Base-by-base conservation (phyloP, 805 yeast species). In the Candida montana region DNA sequence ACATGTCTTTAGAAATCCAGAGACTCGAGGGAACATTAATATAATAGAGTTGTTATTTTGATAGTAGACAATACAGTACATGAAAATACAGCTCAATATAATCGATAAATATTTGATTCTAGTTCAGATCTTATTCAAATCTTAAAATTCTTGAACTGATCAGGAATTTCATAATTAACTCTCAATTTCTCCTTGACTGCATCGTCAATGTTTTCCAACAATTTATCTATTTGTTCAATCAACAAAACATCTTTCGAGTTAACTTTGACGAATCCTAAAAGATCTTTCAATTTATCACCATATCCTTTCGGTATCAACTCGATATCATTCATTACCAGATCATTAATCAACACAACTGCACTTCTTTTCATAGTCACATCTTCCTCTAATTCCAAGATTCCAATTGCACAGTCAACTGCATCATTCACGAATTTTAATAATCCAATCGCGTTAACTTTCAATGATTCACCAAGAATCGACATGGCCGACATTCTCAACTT, bases 401-500 rank as follows among this genome's bases (percentile, higher is more conserved):
- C 95, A 26, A 84, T 58, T 0, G 86, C 78, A 55, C 95, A 80
- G 54, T 89, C 96, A 33, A 86, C 61, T 8, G 82, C 71, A 38
- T 81, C 83, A 1, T 59, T 56, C 10, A 88, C 61, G 43, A 69
- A 64, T 1, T 59, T 53, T 0, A 65, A 31, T 1, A 87, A 52
- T 0, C 83, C 84, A 6, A 62, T 40, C 1, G 89, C 81, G 45
- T 79, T 77, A 1, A 65, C 64, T 47, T 75, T 75, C 52, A 89
- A 75, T 29, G 83, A 66, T 6, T 74, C 64, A 23, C 97, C 96
- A n/a, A 91, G 58, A 12, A 93, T 60, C 0, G 96, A 85, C 78
- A 90, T 74, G 0, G 96, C 76, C 2, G 97, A 90, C 83, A 88
- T 81, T 50, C 97, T 68, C 31, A 89, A 48, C 31, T 81, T 71